Evolutionary conservation across 805 yeast species (phyloP), one percentile per base, ranked within the genome.

Genomic region (Wickerhamiella musiphila): DNA sequence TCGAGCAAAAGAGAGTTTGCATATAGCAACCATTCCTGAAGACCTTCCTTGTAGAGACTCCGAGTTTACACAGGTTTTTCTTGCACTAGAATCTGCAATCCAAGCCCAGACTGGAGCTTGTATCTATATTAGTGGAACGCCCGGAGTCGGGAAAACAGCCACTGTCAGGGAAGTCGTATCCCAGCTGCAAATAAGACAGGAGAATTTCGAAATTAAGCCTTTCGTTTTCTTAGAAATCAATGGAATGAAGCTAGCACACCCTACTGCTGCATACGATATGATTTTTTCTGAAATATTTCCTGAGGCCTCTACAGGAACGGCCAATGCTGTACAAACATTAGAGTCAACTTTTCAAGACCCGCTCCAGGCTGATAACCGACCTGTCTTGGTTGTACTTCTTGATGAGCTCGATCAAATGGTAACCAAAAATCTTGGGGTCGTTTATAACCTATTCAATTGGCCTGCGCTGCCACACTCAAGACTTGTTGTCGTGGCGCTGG

Each of bases 381-480:
- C 48, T n/a, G 78, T 84, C 1, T 57, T 78, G 33, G 78, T 90
- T 6, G 76, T 82, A 1, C 56, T 90, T 29, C 59, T 90, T 54
- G 99, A 90, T 55, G 99, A 90, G 51, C 60, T 90, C 36, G 99
- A 90, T 54, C 95, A 90, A 48, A 63, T 90, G 32, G 84, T 83
- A 8, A 74, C 84, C 1, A 72, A 68, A 34, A 73, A 72, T 36
- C 94, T 82, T 49, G 45, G 41, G 26, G 84, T 86, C 22, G 74
- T 86, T 76, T 90, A 90, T 58, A 90, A 90, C 52, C 82, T 90
- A 49, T 83, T 90, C 63, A 90, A 90, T 54, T 90, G 99, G 99
- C 94, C 98, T 4, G 72, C 93, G 1, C 72, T 79, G 46, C 59
- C 67, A 9, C 61, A 71, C 41, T 83, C 96, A 4, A 74, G 74